Evolutionary conservation across 1,139 yeast species (phyloP).

Genomic region (Scheffersomyces titani): DNA sequence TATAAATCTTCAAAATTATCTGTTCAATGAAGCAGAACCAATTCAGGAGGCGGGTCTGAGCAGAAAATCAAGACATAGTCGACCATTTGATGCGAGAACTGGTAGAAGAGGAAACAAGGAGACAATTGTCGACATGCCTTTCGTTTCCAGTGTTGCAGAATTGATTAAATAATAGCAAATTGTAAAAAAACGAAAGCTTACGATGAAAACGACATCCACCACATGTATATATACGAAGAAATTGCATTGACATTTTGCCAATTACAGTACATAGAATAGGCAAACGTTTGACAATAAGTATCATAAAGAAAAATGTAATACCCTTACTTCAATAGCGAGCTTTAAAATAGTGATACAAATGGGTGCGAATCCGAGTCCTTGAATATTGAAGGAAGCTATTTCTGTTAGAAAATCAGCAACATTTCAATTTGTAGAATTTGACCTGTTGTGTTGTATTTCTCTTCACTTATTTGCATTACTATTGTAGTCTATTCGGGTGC

Average conservation of each 20-base stretch:
- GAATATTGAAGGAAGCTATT: no score
- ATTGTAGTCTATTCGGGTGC: no score
- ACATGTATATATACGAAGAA: not conserved
- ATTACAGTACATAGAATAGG: slow-evolving; percentile 4
- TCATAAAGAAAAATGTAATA: not conserved
- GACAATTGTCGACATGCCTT: slow-evolving; percentile 1
- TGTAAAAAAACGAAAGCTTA: no score
- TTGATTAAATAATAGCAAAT: not conserved
- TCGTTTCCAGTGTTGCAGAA: not conserved
- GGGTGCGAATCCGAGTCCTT: no score
- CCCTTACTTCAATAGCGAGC: no score
- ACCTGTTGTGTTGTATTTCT: no score
- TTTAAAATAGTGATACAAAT: no score
- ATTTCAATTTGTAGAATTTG: no score
- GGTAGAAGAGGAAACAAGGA: not conserved
- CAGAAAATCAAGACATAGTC: not conserved
- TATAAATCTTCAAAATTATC: not conserved
- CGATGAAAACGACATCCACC: not conserved
- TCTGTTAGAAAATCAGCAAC: no score
- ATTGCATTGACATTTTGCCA: no score
- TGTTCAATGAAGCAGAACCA: not conserved
- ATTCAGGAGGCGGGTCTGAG: not conserved
- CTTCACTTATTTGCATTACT: no score
- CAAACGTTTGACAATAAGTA: slow-evolving; percentile 8
- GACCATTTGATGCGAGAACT: not conserved